Evolutionary conservation across 2,329 filamentous ascomycete genomes (phyloP), one percentile per base, ranked within the genome.

Genomic region (Aspergillus puulaauensis): DNA sequence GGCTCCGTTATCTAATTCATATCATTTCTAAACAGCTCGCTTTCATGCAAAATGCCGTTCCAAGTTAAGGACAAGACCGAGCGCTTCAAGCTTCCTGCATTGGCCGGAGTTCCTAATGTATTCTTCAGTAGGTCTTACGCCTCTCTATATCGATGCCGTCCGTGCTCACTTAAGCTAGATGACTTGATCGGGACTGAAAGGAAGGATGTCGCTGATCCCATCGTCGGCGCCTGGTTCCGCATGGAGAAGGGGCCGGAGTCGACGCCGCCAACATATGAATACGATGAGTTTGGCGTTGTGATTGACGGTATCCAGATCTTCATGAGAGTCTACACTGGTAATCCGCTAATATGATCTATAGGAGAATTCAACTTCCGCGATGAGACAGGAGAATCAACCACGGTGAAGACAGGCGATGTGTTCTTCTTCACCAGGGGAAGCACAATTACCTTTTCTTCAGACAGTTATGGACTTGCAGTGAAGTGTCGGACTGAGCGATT

Each of bases 281-380:
- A 64, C 48, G 60, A 64, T 33, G 60, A 64, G 27, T 44, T 64
- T 51, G 50, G 65, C 12, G n/a, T 61, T 35, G 52, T 66, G 35
- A 44, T 61, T 45, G 56, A 64, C 41, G 62, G 40, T 43, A 43
- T 17, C 27, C 6, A 11, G 9, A 11, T 31, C 9, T 31, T 31
- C 9, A 3, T 9, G 27, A 21, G 6, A 1, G 7, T 31, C 27
- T 31, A 31, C 27, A 27, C 2, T 40, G 8, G 9, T 12, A 15
- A 40, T 40, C 7, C 0, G 39, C n/a, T 40, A 17, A 40, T 15
- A 11, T 2, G 1, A 1, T 2, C 5, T 43, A n/a, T 21, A 43
- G 40, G 40, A 8, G 40, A 43, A 19, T 43, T 43, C 40, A 43
- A 43, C 21, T 23, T 43, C 21, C 40, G 40, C 40, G 40, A 43